Conservation (phyloP, 1,284 basidiomycete genomes). For the Fomes fomentarius region DNA sequence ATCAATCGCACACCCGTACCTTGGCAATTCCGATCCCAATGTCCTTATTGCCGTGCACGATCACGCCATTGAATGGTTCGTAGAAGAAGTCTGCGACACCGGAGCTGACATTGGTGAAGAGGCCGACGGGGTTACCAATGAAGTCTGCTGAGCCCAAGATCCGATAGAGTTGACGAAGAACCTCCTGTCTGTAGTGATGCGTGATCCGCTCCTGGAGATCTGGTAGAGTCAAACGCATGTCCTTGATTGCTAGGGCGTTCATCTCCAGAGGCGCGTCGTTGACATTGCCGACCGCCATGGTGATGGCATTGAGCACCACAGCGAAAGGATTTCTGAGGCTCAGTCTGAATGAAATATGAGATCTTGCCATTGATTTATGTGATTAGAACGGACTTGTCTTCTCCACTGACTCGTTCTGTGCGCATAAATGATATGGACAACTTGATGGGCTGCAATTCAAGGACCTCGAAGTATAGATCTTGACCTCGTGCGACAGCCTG, state of each 20-base stretch:
- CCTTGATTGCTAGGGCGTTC: slow-evolving; percentile 94
- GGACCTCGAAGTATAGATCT: slow-evolving; percentile 94
- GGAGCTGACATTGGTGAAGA: slow-evolving; percentile 98
- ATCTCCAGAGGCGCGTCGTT: slow-evolving; percentile 97
- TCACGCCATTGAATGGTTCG: slow-evolving; percentile 96
- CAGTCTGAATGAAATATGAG: slow-evolving; percentile 46
- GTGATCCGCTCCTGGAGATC: slow-evolving; percentile 86
- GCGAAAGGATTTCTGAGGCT: slow-evolving; percentile 92
- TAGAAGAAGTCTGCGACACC: slow-evolving; percentile 99
- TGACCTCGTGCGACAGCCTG: slow-evolving; percentile 63
- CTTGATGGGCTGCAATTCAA: slow-evolving; percentile 96
- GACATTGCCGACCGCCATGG: slow-evolving; percentile 97
- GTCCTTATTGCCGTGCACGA: slow-evolving; percentile 97
- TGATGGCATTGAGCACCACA: slow-evolving; percentile 92
- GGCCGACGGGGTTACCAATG: slow-evolving; percentile 89
- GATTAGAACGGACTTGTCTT: slow-evolving; percentile 76
- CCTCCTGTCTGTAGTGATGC: slow-evolving; percentile 94
- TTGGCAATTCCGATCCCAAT: slow-evolving; percentile 97
- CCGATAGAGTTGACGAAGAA: slow-evolving; percentile 93
- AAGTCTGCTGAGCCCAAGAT: slow-evolving; percentile 98
- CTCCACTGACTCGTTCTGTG: slow-evolving; percentile 90
- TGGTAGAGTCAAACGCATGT: slow-evolving; percentile 87
- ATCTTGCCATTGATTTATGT: slow-evolving; percentile 1
- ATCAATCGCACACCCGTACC: slow-evolving; percentile 43
- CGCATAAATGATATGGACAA: slow-evolving; percentile 97